Conservation (phyloP, 2,329 filamentous ascomycete species). For the Malbranchea cinnamomea region DNA sequence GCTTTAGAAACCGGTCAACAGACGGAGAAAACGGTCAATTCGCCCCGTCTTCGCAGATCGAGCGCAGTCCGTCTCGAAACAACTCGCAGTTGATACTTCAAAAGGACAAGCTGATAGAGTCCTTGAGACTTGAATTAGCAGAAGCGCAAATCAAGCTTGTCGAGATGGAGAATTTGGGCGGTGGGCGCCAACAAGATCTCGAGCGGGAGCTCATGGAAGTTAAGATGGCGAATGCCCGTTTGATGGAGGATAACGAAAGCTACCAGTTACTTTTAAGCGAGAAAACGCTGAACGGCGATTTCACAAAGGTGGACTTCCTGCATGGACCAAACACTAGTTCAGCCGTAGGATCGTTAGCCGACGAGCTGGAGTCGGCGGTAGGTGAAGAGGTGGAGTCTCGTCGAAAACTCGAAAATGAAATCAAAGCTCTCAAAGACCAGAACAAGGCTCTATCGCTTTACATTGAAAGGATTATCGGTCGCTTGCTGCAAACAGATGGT, state of each 20-base stretch:
- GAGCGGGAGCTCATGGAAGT: slow-evolving; percentile 81
- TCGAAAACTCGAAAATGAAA: slow-evolving; percentile 60
- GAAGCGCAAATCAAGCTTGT: slow-evolving; percentile 92
- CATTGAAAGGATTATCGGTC: slow-evolving; percentile 98
- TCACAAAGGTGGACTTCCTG: slow-evolving; percentile 68
- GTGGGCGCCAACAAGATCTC: slow-evolving; percentile 74
- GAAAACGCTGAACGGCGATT: slow-evolving; percentile 89
- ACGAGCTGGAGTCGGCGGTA: slow-evolving; percentile 62
- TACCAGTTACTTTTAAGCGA: slow-evolving; percentile 91
- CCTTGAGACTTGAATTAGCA: slow-evolving; percentile 76
- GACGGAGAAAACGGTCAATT: slow-evolving; percentile 65
- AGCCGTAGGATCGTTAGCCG: slow-evolving; percentile 59
- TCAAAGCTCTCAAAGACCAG: slow-evolving; percentile 71
- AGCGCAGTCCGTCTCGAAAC: slow-evolving; percentile 77
- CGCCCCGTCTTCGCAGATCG: slow-evolving; percentile 68
- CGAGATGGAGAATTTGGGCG: slow-evolving; percentile 84
- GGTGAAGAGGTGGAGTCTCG: slow-evolving; percentile 46
- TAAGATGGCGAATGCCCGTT: slow-evolving; percentile 83
- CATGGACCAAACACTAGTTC: slow-evolving; percentile 34
- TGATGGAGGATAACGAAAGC: slow-evolving; percentile 98
- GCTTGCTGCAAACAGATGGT: slow-evolving; percentile 82
- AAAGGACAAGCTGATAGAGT: slow-evolving; percentile 94
- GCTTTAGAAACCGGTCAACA: slow-evolving; percentile 38
- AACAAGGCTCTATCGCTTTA: slow-evolving; percentile 96
- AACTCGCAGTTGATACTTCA: slow-evolving; percentile 82